A percentile compares a stretch with the other conserved stretches of the same genome.
These are phyloP conservation scores for Tricholomella constricta DNA, from an alignment of 768 basidiomycete genomes.

Conservation along the genomic window DNA sequence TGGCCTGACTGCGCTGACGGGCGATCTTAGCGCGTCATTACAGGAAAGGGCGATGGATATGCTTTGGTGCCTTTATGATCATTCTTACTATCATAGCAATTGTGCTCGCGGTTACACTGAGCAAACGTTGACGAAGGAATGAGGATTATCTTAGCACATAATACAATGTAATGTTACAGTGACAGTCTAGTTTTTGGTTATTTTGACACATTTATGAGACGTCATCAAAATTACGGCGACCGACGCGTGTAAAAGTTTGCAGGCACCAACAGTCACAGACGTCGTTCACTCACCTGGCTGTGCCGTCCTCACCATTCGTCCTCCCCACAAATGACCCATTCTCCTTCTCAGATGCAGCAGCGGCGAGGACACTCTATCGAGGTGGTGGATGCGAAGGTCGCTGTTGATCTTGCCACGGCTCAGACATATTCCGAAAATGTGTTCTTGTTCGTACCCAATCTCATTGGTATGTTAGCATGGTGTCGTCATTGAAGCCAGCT, in stretches of 20 bases:
- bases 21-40: conserved; percentile 55
- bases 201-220: conserved; percentile 10
- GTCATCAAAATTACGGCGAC: conserved; percentile 21
- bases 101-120: conserved; percentile 53
- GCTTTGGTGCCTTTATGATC: conserved; percentile 65
- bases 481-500: conserved; percentile 2
- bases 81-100: conserved; percentile 59
- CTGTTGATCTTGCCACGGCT: conserved; percentile 84
- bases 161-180: too few relatives aligned
- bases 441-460: conserved; percentile 95
- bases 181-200: too few relatives aligned
- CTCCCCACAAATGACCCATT: conserved; percentile 30
- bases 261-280: conserved; percentile 5
- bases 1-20: neutral
- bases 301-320: neutral
- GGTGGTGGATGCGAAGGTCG: conserved; percentile 80
- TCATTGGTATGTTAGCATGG: conserved; percentile 70
- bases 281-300: neutral
- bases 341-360: conserved; percentile 39
- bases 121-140: conserved; percentile 15
- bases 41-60: conserved; percentile 85
- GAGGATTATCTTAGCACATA: neutral
- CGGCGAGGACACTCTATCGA: conserved; percentile 57
- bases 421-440: conserved; percentile 93
- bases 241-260: conserved; percentile 21